Percentiles rank a stretch among this genome's conserved stretches.
These are phyloP conservation scores for Scalesia atractyloides DNA, from an alignment of 129 eudicot genomes.

Conservation along the genomic window DNA sequence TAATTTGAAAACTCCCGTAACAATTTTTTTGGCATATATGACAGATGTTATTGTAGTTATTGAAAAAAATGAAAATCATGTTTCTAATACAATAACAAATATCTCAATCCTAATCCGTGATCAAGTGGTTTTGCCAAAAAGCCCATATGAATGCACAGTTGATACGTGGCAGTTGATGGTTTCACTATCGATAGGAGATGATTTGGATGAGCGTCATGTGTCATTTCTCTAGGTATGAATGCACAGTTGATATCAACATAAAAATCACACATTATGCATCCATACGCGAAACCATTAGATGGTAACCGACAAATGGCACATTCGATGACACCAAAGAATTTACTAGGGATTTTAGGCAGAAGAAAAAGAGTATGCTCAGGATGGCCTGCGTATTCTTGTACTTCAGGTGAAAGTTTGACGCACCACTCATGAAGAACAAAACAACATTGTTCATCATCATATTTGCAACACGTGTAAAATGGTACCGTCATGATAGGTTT, in stretches of 20 bases:
- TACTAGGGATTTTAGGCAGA: neutral
- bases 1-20: too few relatives aligned
- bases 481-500: constrained; percentile 14
- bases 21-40: too few relatives aligned
- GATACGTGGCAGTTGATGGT: too few relatives aligned
- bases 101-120: too few relatives aligned
- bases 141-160: too few relatives aligned
- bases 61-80: too few relatives aligned
- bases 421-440: constrained; percentile 28
- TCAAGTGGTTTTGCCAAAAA: too few relatives aligned
- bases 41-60: too few relatives aligned
- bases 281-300: constrained; percentile 13
- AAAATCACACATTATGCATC: neutral
- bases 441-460: neutral
- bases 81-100: too few relatives aligned
- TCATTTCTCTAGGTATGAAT: constrained; percentile 1
- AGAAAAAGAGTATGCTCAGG: constrained; percentile 2
- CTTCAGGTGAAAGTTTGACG: neutral
- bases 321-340: neutral
- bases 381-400: neutral
- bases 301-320: neutral
- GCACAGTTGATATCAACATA: constrained; percentile 10
- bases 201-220: constrained; percentile 6
- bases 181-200: constrained; percentile 2
- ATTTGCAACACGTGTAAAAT: constrained; percentile 15